Percentiles rank a stretch among this genome's conserved stretches.
Evolutionary conservation across 2,329 filamentous ascomycete genomes (phyloP).

Genomic region (Arthrinium phaeospermum): DNA sequence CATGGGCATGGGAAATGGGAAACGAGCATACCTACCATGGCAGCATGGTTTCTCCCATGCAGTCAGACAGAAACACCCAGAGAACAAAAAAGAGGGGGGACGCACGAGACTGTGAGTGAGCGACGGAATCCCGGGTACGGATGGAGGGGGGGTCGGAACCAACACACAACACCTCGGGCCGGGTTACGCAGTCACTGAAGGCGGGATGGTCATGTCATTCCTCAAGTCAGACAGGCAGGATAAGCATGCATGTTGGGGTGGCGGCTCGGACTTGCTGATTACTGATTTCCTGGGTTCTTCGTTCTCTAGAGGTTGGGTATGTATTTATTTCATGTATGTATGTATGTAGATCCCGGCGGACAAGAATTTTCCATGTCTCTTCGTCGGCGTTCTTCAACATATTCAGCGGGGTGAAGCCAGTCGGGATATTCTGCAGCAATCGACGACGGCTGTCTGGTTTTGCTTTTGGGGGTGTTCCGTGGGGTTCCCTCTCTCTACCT

Average conservation of each 20-base stretch:
- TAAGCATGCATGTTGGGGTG: not conserved
- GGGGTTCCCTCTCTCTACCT: not conserved
- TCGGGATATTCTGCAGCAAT: not conserved
- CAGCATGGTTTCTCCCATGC: not conserved
- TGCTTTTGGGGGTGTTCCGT: not conserved
- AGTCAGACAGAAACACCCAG: not conserved
- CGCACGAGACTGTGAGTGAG: not conserved
- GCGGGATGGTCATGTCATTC: not conserved
- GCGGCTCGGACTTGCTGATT: not conserved
- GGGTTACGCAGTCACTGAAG: not conserved
- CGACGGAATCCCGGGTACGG: not conserved
- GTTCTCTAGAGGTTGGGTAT: not conserved
- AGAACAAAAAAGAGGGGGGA: not conserved
- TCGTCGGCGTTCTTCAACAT: not conserved
- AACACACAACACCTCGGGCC: constrained; percentile 1
- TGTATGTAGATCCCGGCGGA: not conserved
- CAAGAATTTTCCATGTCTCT: not conserved
- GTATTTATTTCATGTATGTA: not conserved
- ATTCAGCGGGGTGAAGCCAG: not conserved
- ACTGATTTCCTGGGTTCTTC: not conserved
- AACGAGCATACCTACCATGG: not conserved
- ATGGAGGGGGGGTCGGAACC: not conserved
- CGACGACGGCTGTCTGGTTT: not conserved
- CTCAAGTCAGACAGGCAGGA: not conserved
- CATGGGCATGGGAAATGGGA: not conserved